Percentiles rank a stretch among this genome's conserved stretches.
phyloP scores from a whole-genome alignment of 2,329 filamentous ascomycete species.

The Pleomassaria siparia region DNA sequence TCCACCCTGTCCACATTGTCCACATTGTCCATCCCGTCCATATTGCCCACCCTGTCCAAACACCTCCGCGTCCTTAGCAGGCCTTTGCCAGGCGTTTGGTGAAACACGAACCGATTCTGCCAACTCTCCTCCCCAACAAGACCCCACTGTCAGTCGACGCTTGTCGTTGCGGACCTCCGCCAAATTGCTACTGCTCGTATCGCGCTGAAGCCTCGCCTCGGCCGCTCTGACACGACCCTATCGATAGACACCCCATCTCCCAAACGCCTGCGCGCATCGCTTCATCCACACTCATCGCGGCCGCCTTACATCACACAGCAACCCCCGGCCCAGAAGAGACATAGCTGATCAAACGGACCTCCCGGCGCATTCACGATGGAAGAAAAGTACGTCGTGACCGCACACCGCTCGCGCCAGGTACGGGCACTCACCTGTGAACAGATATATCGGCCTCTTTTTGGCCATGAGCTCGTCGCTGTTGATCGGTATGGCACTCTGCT shows the following conservation, averaged over 20 bases:
- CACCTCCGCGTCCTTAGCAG: conserved; percentile 4
- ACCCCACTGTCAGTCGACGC: background rate
- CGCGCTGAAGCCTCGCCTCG: background rate
- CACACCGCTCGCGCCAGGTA: conserved; percentile 1
- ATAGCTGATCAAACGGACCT: conserved; percentile 7
- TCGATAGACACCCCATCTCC: conserved; percentile 13
- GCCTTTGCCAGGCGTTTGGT: conserved; percentile 31
- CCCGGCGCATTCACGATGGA: conserved; percentile 34
- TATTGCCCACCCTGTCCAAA: conserved; percentile 12
- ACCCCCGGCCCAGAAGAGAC: background rate
- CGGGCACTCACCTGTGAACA: conserved; percentile 30
- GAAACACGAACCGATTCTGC: conserved; percentile 36
- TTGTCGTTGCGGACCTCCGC: conserved; percentile 6
- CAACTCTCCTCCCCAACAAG: background rate
- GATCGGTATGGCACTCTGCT: conserved; percentile 31
- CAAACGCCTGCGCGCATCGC: conserved; percentile 4
- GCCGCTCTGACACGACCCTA: conserved; percentile 11
- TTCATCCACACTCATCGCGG: background rate
- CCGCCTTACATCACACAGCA: background rate
- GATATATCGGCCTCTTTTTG: conserved; percentile 45
- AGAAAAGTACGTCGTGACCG: conserved; percentile 42
- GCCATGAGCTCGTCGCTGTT: conserved; percentile 45
- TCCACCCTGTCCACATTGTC: too few species aligned
- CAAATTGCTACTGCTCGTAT: background rate
- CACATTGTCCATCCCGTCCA: too few species aligned